Evolutionary conservation across 148 eudicot species (phyloP).

Genomic region (Chenopodium quinoa): DNA sequence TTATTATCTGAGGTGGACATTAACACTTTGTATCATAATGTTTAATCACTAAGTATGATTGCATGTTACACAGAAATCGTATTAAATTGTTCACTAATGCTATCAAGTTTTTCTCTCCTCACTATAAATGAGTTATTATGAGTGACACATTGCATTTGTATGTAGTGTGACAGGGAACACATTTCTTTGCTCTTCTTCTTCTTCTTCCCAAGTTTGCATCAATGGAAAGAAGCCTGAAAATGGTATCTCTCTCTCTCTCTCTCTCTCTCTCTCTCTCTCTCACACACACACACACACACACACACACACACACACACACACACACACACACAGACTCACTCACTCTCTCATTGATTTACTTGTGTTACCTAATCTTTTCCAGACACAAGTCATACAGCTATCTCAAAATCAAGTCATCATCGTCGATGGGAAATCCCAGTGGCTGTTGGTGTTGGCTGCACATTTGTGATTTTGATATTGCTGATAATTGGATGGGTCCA

Average conservation of each 20-base stretch:
- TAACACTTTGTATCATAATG: background rate
- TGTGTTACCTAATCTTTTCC: slow-evolving; percentile 19
- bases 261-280: background rate
- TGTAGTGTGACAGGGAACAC: slow-evolving; percentile 72
- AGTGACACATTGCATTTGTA: slow-evolving; percentile 14
- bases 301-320: too few relatives aligned
- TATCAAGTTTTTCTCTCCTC: background rate
- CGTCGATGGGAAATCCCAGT: slow-evolving; percentile 51
- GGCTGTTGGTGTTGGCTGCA: slow-evolving; percentile 59
- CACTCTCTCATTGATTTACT: background rate
- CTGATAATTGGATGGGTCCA: slow-evolving; percentile 61
- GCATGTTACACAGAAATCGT: too few relatives aligned
- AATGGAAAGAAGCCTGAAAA: slow-evolving; percentile 46
- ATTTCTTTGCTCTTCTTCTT: slow-evolving; percentile 72
- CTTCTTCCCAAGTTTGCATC: slow-evolving; percentile 53
- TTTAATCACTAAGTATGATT: background rate
- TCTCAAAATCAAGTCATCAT: slow-evolving; percentile 41
- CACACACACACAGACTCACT: too few relatives aligned
- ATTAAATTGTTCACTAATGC: background rate
- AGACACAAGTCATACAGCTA: slow-evolving; percentile 44
- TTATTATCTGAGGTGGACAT: background rate
- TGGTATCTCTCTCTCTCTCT: slow-evolving; percentile 33
- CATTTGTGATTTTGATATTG: slow-evolving; percentile 50
- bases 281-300: background rate
- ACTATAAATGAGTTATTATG: background rate